Conservation (phyloP, 2,329 filamentous ascomycete species). For the Colletotrichum phormii region DNA sequence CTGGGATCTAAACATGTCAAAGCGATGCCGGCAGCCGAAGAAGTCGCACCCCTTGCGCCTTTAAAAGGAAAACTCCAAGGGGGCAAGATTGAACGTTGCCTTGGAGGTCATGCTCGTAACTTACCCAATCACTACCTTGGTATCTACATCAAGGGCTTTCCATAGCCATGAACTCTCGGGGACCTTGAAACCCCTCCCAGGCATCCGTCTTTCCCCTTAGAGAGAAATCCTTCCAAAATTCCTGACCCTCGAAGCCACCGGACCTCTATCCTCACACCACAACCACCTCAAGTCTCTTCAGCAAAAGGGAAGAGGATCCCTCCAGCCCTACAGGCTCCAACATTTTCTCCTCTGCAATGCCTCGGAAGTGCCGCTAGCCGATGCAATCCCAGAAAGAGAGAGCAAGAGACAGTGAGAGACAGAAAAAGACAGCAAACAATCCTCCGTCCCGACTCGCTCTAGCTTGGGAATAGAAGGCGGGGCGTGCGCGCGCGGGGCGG, state of each 20-base stretch:
- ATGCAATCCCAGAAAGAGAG: neutral
- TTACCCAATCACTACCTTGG: neutral
- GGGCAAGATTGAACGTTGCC: neutral
- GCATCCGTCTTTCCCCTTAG: neutral
- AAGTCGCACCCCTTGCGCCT: neutral
- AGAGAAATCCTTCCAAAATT: neutral
- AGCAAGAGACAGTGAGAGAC: neutral
- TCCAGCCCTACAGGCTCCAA: neutral
- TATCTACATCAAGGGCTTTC: neutral
- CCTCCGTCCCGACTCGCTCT: neutral
- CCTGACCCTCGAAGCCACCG: too few species aligned
- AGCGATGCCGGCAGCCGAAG: neutral
- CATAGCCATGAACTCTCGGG: neutral
- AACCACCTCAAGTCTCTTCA: neutral
- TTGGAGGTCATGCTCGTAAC: neutral
- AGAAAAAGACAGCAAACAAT: neutral
- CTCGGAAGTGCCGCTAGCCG: neutral
- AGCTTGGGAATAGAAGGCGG: neutral
- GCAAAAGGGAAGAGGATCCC: neutral
- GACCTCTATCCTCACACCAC: neutral
- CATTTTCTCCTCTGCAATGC: neutral
- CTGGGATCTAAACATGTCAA: neutral
- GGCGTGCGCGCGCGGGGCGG: neutral
- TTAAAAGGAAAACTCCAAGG: neutral
- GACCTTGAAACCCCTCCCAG: neutral